These are phyloP conservation scores for Phytophthora idaei DNA, from an alignment of 352 stramenopile genomes.

Conservation along the genomic window DNA sequence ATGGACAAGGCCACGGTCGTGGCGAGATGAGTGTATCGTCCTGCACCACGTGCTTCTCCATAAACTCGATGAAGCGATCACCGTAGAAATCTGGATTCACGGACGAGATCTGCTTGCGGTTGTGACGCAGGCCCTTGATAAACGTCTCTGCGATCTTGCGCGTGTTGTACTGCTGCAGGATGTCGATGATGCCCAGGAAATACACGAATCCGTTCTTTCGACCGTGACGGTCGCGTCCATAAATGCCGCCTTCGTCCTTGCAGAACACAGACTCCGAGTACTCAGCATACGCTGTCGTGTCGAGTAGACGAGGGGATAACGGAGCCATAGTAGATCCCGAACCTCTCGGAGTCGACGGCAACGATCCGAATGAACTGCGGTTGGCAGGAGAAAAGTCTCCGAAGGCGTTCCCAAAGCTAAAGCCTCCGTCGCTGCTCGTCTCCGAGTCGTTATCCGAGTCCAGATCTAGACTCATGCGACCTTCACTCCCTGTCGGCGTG, in stretches of 20 bases:
- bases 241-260: conserved; percentile 77
- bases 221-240: conserved; percentile 57
- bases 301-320: conserved; percentile 58
- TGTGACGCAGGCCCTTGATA: conserved; percentile 86
- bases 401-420: conserved; percentile 27
- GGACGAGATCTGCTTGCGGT: conserved; percentile 88
- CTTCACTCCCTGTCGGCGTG: conserved; percentile 31
- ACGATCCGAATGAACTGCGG: conserved; percentile 21
- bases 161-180: conserved; percentile 94
- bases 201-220: conserved; percentile 88
- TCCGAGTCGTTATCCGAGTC: conserved; percentile 51
- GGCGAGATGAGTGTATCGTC: conserved; percentile 54
- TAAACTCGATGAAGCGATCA: conserved; percentile 91
- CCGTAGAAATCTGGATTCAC: conserved; percentile 90
- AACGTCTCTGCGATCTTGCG: conserved; percentile 92
- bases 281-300: conserved; percentile 45
- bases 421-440: conserved; percentile 47
- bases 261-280: conserved; percentile 77
- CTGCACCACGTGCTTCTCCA: conserved; percentile 80
- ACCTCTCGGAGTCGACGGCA: conserved; percentile 27
- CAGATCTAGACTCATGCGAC: conserved; percentile 16
- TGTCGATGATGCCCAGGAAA: conserved; percentile 94
- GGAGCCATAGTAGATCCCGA: conserved; percentile 22
- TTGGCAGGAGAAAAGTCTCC: conserved; percentile 29
- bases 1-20: conserved; percentile 7